phyloP scores from a whole-genome alignment of 805 yeast species.

The Ogataea haglerorum region DNA sequence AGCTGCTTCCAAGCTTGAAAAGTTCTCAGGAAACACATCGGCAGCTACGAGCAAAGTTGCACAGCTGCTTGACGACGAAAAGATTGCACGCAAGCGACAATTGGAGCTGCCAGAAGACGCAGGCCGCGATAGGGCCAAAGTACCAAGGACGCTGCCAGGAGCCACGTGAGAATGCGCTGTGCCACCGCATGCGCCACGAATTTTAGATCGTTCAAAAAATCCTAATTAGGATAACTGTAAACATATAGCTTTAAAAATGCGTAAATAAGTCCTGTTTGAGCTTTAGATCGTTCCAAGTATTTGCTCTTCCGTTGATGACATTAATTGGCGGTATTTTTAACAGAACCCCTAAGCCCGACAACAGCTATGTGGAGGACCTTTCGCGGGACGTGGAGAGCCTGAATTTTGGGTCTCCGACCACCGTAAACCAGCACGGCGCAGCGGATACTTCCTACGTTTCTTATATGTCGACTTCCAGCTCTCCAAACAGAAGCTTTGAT shows the following conservation, averaged over 20 bases:
- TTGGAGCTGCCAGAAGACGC: not conserved
- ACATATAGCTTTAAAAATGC: conserved; percentile 8
- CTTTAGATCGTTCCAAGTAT: not conserved
- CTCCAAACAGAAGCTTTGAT: conserved; percentile 31
- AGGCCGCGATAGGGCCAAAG: not conserved
- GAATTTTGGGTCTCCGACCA: conserved; percentile 29
- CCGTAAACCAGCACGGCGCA: conserved; percentile 21
- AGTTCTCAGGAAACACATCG: conserved; percentile 16
- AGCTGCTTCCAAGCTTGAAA: conserved; percentile 11
- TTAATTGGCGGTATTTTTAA: conserved; percentile 32
- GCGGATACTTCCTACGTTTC: conserved; percentile 25
- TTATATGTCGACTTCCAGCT: conserved; percentile 29
- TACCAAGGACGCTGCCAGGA: not conserved
- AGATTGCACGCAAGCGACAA: conserved; percentile 2
- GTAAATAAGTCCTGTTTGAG: conserved; percentile 4
- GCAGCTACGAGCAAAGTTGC: conserved; percentile 20
- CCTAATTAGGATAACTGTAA: conserved; percentile 15
- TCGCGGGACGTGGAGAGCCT: conserved; percentile 34
- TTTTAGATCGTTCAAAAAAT: not conserved
- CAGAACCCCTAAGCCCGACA: conserved; percentile 26
- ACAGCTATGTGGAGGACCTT: conserved; percentile 31
- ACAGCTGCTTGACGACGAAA: conserved; percentile 9
- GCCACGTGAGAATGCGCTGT: not conserved
- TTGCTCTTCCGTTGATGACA: conserved; percentile 20
- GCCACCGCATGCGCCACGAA: conserved; percentile 2